These are phyloP conservation scores for Ganoderma lucidum DNA, from an alignment of 1,284 basidiomycete genomes.

Conservation along the genomic window DNA sequence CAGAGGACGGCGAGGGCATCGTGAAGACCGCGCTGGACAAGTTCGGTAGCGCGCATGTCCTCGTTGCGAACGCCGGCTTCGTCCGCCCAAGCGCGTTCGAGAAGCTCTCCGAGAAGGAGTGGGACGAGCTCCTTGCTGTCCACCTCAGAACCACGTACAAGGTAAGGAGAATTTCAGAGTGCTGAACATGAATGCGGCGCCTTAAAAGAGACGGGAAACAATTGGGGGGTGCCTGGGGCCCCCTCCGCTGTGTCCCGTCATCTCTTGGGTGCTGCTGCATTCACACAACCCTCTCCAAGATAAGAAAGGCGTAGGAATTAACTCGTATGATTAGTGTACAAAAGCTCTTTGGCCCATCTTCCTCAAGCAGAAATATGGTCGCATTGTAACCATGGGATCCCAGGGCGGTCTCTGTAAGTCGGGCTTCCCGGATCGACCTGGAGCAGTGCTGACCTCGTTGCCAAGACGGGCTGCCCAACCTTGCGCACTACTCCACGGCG, in stretches of 20 bases:
- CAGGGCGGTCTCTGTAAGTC: slow-evolving; percentile 90
- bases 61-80: slow-evolving; percentile 96
- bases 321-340: slow-evolving; percentile 63
- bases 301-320: not conserved
- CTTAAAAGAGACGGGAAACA: no score
- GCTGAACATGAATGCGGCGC: not conserved
- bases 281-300: not conserved
- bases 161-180: not conserved
- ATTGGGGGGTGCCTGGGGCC: not conserved
- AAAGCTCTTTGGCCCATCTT: slow-evolving; percentile 98
- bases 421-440: not conserved
- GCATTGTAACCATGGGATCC: slow-evolving; percentile 94
- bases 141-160: slow-evolving; percentile 73
- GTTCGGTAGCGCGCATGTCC: slow-evolving; percentile 90
- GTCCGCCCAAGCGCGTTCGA: slow-evolving; percentile 92
- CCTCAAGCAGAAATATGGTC: slow-evolving; percentile 96
- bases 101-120: slow-evolving; percentile 91
- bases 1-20: slow-evolving; percentile 91
- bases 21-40: slow-evolving; percentile 89
- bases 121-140: slow-evolving; percentile 92
- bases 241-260: not conserved
- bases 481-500: slow-evolving; percentile 92
- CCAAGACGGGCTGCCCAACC: slow-evolving; percentile 93
- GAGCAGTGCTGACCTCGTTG: slow-evolving; percentile 15
- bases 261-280: not conserved